These are phyloP conservation scores for Sesbania bispinosa DNA, from an alignment of 306 rosid genomes.

Conservation along the genomic window DNA sequence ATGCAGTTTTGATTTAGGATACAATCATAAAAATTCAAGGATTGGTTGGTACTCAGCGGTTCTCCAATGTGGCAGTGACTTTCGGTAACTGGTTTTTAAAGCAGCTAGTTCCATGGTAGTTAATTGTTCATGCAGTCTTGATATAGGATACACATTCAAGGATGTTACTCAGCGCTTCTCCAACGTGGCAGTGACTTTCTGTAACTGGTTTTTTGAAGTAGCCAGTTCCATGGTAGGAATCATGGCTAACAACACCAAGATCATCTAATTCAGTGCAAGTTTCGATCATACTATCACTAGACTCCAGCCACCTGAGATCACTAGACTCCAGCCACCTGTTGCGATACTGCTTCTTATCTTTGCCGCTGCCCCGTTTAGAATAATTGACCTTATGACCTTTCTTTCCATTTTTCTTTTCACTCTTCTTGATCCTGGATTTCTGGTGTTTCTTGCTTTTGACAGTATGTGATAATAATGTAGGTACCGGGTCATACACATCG, in stretches of 20 bases:
- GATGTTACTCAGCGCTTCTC: constrained; percentile 48
- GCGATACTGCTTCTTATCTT: constrained; percentile 57
- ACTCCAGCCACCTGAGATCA: constrained; percentile 21
- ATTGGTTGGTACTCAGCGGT: constrained; percentile 37
- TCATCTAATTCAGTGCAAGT: constrained; percentile 35
- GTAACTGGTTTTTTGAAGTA: constrained; percentile 48
- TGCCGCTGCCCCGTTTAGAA: constrained; percentile 49
- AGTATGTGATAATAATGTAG: constrained; percentile 51
- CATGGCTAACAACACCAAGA: constrained; percentile 42
- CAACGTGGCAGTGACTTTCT: constrained; percentile 45
- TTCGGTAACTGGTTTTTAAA: constrained; percentile 45
- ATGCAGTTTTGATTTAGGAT: too few species aligned
- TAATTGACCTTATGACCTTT: constrained; percentile 55
- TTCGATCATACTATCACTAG: constrained; percentile 19
- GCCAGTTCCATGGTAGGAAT: constrained; percentile 53
- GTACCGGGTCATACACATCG: constrained; percentile 81
- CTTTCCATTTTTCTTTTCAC: constrained; percentile 63
- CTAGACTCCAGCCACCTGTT: constrained; percentile 14
- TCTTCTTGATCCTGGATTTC: constrained; percentile 52
- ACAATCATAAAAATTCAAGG: constrained; percentile 13
- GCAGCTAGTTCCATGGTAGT: constrained; percentile 53
- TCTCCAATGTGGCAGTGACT: constrained; percentile 58
- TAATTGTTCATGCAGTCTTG: background rate
- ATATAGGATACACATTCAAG: constrained; percentile 6
- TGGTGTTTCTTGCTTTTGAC: constrained; percentile 63